Base-by-base conservation (phyloP, 2,329 filamentous ascomycete species). In the Gliomastix tumulicola region DNA sequence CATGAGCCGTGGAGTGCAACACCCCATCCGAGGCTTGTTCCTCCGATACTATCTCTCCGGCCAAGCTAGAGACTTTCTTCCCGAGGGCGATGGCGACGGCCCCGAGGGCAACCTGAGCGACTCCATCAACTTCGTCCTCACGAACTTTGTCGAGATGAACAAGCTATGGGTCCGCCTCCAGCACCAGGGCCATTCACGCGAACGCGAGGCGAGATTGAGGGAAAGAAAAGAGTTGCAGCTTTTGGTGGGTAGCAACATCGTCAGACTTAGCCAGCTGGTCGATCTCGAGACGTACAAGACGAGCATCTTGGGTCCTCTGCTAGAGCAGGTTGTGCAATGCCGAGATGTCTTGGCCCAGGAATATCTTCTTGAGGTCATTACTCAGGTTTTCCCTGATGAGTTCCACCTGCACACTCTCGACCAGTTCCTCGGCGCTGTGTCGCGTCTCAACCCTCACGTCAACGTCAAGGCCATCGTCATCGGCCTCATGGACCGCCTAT, bases 141-240 rank as follows among this genome's bases (percentile, higher is more conserved):
- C 92, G 42, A 98, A 98, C 54, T 98, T 98, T 55, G 92, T 98
- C 49, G 92, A 98, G 65, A 98, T 98, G 92, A 98, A 98, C 67
- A 98, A 98, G 73, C 74, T 98, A 22, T 98, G 92, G 92, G 92
- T 98, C 44, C 82, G 92, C 30, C 68, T 97, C 54, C 92, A 98
- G 59, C 92, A 98, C 60, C 92, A 98, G 58, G 92, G 92, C 19
- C 92, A 96, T 56, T 98, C 92, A 27, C 77, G 90, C 51, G 92
- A 98, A 62, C 75, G 92, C 36, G 92, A 98, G 45, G 83, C 94
- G 65, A 76, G 92, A 49, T 95, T 88, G 40, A 88, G 92, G 53
- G 92, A 98, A 66, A 76, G 92, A 50, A 89, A 94, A 59, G 94
- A 98, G 65, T 69, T 98, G 37, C 92, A 98, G 66, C 71, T 98